These are phyloP conservation scores for Avena sativa DNA, from an alignment of 176 grass and related monocot species.

Conservation along the genomic window DNA sequence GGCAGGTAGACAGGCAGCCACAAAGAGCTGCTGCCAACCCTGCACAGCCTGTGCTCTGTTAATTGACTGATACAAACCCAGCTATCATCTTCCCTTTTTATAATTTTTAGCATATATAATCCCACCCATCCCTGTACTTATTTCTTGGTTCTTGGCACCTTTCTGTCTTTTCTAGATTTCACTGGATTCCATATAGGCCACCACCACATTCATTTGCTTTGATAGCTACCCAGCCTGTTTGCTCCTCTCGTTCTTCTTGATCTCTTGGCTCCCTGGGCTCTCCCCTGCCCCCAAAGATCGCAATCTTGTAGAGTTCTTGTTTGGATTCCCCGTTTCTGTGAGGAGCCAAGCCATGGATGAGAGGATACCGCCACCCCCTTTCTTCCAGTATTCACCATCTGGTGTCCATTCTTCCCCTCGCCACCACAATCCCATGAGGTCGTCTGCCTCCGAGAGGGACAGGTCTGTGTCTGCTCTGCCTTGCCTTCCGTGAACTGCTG, in stretches of 20 bases:
- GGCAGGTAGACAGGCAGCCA: slow-evolving; percentile 39
- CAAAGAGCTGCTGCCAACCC: slow-evolving; percentile 51
- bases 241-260: slow-evolving; percentile 39
- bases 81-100: slow-evolving; percentile 47
- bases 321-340: slow-evolving; percentile 31
- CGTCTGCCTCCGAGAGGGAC: slow-evolving; percentile 78
- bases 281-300: slow-evolving; percentile 32
- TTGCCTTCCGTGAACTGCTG: background rate
- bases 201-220: slow-evolving; percentile 43
- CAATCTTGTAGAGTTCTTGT: slow-evolving; percentile 30
- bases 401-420: slow-evolving; percentile 84
- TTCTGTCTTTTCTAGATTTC: slow-evolving; percentile 58
- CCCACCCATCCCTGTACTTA: slow-evolving; percentile 49
- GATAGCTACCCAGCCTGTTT: slow-evolving; percentile 28
- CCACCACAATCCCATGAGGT: slow-evolving; percentile 65
- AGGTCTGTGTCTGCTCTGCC: slow-evolving; percentile 58
- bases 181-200: slow-evolving; percentile 54
- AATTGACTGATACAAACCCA: slow-evolving; percentile 48
- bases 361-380: slow-evolving; percentile 68
- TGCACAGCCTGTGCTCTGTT: slow-evolving; percentile 61
- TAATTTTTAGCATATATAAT: slow-evolving; percentile 43
- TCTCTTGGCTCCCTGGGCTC: slow-evolving; percentile 17
- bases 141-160: slow-evolving; percentile 56
- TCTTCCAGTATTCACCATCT: slow-evolving; percentile 85
- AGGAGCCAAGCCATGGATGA: slow-evolving; percentile 75